These are phyloP conservation scores for Lizonia empirigonia DNA, from an alignment of 2,329 filamentous ascomycete genomes.

Conservation along the genomic window DNA sequence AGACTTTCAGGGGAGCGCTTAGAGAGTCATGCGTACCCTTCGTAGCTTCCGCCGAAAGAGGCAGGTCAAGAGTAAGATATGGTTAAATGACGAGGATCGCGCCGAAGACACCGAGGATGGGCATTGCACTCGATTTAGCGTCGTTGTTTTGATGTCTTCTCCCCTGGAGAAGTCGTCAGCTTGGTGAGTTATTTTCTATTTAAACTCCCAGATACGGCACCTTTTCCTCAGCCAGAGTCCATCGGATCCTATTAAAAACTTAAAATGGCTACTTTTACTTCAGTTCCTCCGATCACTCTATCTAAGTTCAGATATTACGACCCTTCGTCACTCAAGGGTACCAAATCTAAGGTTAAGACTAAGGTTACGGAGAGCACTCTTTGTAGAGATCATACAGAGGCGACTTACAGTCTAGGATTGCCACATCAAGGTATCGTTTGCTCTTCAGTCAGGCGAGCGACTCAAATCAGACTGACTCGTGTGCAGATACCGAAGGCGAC, in stretches of 20 bases:
- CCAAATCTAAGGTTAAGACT: not conserved
- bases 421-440: not conserved
- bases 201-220: not conserved
- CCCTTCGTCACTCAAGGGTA: not conserved
- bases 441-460: not conserved
- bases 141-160: not conserved
- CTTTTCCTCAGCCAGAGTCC: not conserved
- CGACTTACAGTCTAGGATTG: not conserved
- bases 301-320: not conserved
- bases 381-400: not conserved
- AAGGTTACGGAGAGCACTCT: not conserved
- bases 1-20: not conserved
- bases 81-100: not conserved
- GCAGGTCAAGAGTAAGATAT: not conserved
- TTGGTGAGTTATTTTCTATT: slow-evolving; percentile 4
- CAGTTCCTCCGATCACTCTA: not conserved
- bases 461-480: not conserved
- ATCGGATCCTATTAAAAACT: slow-evolving; percentile 2
- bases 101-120: not conserved
- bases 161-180: slow-evolving; percentile 1
- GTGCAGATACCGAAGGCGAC: not conserved
- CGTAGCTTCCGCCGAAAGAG: not conserved
- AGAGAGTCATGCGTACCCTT: slow-evolving; percentile 4
- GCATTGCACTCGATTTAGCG: slow-evolving; percentile 2
- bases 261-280: not conserved